Base-by-base conservation (phyloP, 768 basidiomycete species). In the Rubroboletus satanas region DNA sequence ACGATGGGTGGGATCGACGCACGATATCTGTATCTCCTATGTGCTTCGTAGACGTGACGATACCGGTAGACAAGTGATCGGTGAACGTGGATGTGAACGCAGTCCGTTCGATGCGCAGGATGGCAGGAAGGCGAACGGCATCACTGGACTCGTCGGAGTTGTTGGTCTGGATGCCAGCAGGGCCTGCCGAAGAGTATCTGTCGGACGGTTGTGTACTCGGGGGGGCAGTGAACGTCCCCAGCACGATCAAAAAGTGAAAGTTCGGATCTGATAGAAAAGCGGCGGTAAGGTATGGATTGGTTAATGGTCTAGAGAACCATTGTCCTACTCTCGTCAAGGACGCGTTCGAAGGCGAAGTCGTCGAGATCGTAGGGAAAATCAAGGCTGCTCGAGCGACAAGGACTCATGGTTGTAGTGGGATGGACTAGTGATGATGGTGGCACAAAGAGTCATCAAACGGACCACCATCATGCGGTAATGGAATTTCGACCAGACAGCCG, bases 41-140 rank as follows among this genome's bases (percentile, higher is more conserved):
- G 6, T 77, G 65, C 45, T 79, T 69, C 3, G 80, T 72, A 21
- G 71, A 74, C 45, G 75, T 68, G 17, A 87, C 52, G 45, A 73
- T 38, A 0, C 69, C 60, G 26, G 56, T 72, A 59, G 64, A 84
- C 72, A 52, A 80, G 63, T 26, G 65, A 52, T 15, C 67, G 56
- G 23, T 72, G 18, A 73, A 63, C 7, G 74, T 67, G 8, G 75
- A 55, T n/a, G 81, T 72, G 53, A 94, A 75, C 2, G 87, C 79
- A 0, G 86, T 86, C 66, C 85, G 91, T 67, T 93, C 88, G 37
- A 95, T 73, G 36, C 85, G 81, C n/a, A 94, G 64, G 57, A 95
- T 85, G 4, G 88, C 83, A 32, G 75, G 74, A 2, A 76, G 69
- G n/a, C 73, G 67, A 1, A 54, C 50, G 17, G 37, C 63, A n/a